Conservation (phyloP, 768 basidiomycete genomes). For the Psilocybe azurescens region DNA sequence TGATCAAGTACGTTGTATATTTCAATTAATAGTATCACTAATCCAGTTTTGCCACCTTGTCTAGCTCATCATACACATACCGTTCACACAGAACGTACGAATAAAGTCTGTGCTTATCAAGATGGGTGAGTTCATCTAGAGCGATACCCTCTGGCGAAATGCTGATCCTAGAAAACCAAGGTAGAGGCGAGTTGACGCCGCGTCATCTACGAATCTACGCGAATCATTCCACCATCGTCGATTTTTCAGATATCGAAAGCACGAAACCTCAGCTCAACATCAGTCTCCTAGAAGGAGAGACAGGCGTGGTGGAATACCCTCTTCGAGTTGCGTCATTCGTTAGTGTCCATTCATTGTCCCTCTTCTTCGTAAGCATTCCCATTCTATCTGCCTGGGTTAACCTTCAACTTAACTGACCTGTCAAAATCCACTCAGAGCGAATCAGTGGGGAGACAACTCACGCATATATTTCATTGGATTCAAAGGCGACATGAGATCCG, state of each 20-base stretch:
- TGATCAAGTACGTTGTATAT: slow-evolving; percentile 65
- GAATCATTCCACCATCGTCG: slow-evolving; percentile 76
- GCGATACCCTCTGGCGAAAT: not conserved
- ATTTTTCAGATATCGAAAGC: slow-evolving; percentile 75
- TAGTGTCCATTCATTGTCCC: slow-evolving; percentile 72
- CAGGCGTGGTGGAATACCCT: slow-evolving; percentile 76
- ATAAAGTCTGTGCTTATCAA: slow-evolving; percentile 78
- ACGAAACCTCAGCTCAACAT: slow-evolving; percentile 76
- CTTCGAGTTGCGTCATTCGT: slow-evolving; percentile 77
- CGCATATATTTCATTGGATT: slow-evolving; percentile 84
- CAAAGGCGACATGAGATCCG: slow-evolving; percentile 68
- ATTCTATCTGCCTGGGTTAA: slow-evolving; percentile 10
- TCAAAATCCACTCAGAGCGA: slow-evolving; percentile 53
- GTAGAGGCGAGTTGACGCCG: slow-evolving; percentile 79
- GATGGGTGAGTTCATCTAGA: slow-evolving; percentile 54
- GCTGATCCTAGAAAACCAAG: slow-evolving; percentile 35
- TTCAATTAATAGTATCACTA: not conserved
- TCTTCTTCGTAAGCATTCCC: slow-evolving; percentile 74
- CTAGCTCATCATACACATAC: slow-evolving; percentile 82
- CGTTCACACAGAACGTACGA: slow-evolving; percentile 80
- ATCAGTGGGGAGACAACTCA: slow-evolving; percentile 64
- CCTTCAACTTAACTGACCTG: not conserved
- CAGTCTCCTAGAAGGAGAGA: slow-evolving; percentile 72
- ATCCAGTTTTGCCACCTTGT: slow-evolving; percentile 4
- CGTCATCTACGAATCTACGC: slow-evolving; percentile 77